Conservation (phyloP, 2,329 filamentous ascomycete species). For the Penicillium hesseltinei region DNA sequence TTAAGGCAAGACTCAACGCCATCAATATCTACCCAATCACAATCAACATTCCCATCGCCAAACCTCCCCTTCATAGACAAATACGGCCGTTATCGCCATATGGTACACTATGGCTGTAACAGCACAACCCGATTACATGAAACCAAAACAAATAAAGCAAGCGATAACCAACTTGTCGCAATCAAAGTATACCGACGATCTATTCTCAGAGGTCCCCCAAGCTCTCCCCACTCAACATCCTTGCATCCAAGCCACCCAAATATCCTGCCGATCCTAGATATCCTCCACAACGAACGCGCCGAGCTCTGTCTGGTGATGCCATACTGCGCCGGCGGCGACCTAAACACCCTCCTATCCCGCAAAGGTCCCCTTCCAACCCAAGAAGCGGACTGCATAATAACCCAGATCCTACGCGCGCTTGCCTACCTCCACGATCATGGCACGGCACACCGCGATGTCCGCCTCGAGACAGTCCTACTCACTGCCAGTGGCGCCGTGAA, state of each 20-base stretch:
- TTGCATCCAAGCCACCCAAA: conserved; percentile 30
- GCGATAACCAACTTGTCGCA: conserved; percentile 18
- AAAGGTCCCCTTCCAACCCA: conserved; percentile 72
- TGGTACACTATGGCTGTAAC: conserved; percentile 29
- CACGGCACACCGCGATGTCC: conserved; percentile 90
- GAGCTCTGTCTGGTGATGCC: conserved; percentile 32
- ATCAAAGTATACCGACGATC: conserved; percentile 31
- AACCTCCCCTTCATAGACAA: conserved; percentile 17
- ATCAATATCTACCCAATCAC: background rate
- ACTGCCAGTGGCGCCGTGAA: conserved; percentile 77
- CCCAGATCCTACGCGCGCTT: conserved; percentile 50
- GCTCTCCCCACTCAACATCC: conserved; percentile 1
- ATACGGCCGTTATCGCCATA: conserved; percentile 29
- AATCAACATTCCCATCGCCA: background rate
- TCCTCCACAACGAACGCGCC: conserved; percentile 26
- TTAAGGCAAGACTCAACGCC: conserved; percentile 5
- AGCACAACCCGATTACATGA: conserved; percentile 28
- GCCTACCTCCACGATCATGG: conserved; percentile 72
- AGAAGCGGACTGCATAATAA: conserved; percentile 88
- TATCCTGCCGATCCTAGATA: conserved; percentile 28
- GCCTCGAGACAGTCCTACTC: conserved; percentile 90
- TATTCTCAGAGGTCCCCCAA: conserved; percentile 6
- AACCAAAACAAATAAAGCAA: conserved; percentile 8
- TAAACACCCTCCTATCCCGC: conserved; percentile 78
- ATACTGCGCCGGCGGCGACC: conserved; percentile 73